Conservation (phyloP, 768 basidiomycete species). For the Auriscalpium orientale region DNA sequence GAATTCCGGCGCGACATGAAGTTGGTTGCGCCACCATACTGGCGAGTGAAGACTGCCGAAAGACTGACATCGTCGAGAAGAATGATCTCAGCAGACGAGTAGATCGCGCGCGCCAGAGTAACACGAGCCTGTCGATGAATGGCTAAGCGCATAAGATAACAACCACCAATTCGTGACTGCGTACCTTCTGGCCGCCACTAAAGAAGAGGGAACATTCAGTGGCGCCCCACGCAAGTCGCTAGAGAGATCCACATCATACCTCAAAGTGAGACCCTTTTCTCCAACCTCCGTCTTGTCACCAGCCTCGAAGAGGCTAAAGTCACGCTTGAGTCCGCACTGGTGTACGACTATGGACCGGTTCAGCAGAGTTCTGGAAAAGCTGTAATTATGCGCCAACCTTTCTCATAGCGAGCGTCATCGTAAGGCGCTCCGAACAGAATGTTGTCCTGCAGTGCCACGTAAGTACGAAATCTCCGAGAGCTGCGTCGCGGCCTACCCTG, state of each 20-base stretch:
- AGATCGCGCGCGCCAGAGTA: constrained; percentile 51
- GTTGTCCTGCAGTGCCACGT: constrained; percentile 29
- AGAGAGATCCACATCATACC: constrained; percentile 8
- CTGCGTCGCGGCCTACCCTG: constrained; percentile 28
- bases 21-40: too few relatives aligned
- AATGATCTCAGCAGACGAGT: constrained; percentile 52
- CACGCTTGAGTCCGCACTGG: constrained; percentile 24
- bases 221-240: background rate
- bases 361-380: too few relatives aligned
- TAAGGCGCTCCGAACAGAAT: constrained; percentile 42
- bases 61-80: constrained; percentile 61
- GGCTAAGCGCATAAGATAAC: constrained; percentile 21
- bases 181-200: constrained; percentile 46
- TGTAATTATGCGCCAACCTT: constrained; percentile 28
- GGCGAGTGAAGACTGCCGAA: background rate
- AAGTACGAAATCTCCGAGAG: background rate
- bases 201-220: background rate
- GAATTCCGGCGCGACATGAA: too few relatives aligned
- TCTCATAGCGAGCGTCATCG: constrained; percentile 36
- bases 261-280: constrained; percentile 45
- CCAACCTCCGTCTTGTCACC: constrained; percentile 52
- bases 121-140: constrained; percentile 32
- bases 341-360: too few relatives aligned
- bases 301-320: constrained; percentile 39
- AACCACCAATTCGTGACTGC: background rate